Conservation (phyloP, 108 stramenopile genomes). For the Cyclotella choctawhatcheeana region DNA sequence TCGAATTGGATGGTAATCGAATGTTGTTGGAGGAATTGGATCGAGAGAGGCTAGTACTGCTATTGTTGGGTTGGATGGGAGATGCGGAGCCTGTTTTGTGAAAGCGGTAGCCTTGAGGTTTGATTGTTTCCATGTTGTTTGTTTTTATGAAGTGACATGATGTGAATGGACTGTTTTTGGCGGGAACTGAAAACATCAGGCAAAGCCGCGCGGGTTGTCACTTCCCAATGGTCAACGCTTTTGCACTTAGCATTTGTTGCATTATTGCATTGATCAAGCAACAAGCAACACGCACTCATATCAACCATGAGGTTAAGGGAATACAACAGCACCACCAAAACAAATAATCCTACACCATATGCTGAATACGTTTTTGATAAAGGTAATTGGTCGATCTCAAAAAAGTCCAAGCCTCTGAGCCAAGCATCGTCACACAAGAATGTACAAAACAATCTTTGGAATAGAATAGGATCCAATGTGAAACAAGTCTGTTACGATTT, state of each 20-base stretch:
- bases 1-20: neutral
- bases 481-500: conserved; percentile 47
- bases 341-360: neutral
- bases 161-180: no score
- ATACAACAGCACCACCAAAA: conserved; percentile 3
- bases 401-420: neutral
- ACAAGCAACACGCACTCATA: no score
- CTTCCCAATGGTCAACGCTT: no score
- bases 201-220: no score
- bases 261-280: no score
- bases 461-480: neutral
- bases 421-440: neutral
- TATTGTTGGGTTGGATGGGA: neutral
- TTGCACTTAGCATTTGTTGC: no score
- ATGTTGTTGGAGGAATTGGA: neutral
- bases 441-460: neutral
- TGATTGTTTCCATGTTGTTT: conserved; percentile 16
- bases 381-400: neutral
- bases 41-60: neutral
- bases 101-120: conserved; percentile 19
- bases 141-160: no score
- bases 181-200: no score
- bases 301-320: conserved; percentile 23
- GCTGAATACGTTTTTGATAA: neutral
- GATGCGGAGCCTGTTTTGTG: conserved; percentile 12